Conservation (phyloP, 768 basidiomycete genomes). For the Ephemerocybe angulata region DNA sequence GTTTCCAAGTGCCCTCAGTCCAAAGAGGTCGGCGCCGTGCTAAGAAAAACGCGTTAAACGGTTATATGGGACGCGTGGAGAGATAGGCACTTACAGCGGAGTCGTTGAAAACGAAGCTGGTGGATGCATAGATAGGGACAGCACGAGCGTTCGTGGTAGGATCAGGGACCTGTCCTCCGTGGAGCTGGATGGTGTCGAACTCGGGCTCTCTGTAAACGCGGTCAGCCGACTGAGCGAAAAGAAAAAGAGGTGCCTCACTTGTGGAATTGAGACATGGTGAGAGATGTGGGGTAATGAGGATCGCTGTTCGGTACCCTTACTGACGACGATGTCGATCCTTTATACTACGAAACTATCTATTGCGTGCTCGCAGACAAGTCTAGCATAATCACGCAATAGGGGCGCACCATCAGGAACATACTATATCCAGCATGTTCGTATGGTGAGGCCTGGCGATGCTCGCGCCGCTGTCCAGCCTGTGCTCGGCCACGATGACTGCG, state of each 20-base stretch:
- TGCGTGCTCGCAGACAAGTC: not conserved
- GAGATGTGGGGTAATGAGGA: no score
- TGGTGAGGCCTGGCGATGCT: not conserved
- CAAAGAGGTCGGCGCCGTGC: slow-evolving; percentile 75
- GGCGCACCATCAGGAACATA: not conserved
- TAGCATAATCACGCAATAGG: slow-evolving; percentile 1
- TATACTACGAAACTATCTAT: not conserved
- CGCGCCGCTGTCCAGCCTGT: not conserved
- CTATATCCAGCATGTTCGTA: not conserved
- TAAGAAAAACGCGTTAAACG: slow-evolving; percentile 18
- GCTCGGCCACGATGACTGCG: no score
- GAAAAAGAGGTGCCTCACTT: slow-evolving; percentile 22
- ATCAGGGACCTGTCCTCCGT: slow-evolving; percentile 69
- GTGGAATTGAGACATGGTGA: slow-evolving; percentile 25
- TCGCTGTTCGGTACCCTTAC: no score
- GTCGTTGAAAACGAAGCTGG: slow-evolving; percentile 71
- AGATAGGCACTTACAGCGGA: slow-evolving; percentile 43
- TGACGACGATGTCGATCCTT: no score
- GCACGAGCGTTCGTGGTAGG: slow-evolving; percentile 68
- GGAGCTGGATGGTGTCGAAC: slow-evolving; percentile 78
- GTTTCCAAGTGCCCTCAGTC: slow-evolving; percentile 54
- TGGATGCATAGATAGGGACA: slow-evolving; percentile 72
- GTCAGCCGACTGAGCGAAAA: slow-evolving; percentile 1
- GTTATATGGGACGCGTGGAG: not conserved
- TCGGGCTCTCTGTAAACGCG: slow-evolving; percentile 47